phyloP scores from a whole-genome alignment of 148 eudicot genomes.

The Simmondsia chinensis region DNA sequence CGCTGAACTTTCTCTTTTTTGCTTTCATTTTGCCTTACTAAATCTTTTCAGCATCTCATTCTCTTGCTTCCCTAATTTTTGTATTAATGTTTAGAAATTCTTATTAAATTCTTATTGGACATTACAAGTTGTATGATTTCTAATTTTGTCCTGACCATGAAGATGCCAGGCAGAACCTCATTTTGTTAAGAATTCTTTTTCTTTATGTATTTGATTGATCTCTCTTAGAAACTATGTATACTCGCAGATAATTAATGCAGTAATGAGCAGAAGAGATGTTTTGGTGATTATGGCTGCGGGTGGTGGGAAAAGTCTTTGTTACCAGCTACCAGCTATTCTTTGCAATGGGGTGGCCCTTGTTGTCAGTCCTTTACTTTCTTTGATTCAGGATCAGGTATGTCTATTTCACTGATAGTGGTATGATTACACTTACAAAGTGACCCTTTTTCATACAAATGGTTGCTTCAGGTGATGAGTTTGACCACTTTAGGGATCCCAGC shows the following conservation, averaged over 20 bases:
- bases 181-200: no score
- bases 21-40: no score
- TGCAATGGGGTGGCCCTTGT: constrained; percentile 77
- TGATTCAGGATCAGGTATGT: constrained; percentile 96
- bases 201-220: neutral
- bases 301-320: constrained; percentile 98
- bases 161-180: no score
- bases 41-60: no score
- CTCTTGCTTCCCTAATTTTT: no score
- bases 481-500: constrained; percentile 90
- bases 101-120: no score
- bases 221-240: constrained; percentile 5
- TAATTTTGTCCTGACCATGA: no score
- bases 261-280: constrained; percentile 90
- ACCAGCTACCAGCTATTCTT: constrained; percentile 97
- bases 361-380: constrained; percentile 94
- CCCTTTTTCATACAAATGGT: no score
- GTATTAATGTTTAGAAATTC: no score
- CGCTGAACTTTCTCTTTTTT: no score
- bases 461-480: constrained; percentile 88
- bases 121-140: no score
- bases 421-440: no score
- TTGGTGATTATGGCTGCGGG: constrained; percentile 99
- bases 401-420: neutral
- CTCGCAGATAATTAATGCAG: constrained; percentile 77